Evolutionary conservation across 176 grass and related monocot species (phyloP).

Genomic region (Echinochloa phyllopogon): DNA sequence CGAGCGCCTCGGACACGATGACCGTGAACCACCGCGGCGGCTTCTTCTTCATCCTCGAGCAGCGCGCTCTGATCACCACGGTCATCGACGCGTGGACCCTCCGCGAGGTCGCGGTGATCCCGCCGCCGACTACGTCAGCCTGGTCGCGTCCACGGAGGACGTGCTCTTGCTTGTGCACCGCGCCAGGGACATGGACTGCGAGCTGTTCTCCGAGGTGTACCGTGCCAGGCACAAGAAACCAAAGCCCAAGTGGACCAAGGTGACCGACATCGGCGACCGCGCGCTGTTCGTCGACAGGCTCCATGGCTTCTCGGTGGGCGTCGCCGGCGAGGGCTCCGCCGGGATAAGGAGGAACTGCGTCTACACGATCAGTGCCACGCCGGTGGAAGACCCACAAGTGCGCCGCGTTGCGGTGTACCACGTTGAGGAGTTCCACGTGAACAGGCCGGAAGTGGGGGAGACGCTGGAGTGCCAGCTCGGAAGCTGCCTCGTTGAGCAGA

Average conservation of each 20-base stretch:
- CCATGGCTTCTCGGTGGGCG: constrained; percentile 20
- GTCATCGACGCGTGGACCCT: not conserved
- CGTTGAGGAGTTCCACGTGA: not conserved
- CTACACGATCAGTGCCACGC: not conserved
- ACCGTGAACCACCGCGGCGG: constrained; percentile 36
- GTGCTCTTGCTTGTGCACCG: not conserved
- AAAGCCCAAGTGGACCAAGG: not conserved
- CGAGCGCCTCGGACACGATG: not conserved
- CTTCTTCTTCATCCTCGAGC: constrained; percentile 44
- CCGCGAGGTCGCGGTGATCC: not conserved
- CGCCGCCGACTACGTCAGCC: not conserved
- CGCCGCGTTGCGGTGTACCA: constrained; percentile 1
- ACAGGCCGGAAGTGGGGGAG: not conserved
- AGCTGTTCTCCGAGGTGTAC: constrained; percentile 24
- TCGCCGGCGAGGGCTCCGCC: not conserved
- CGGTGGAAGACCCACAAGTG: not conserved
- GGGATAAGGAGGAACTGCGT: constrained; percentile 7
- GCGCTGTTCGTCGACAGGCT: constrained; percentile 30
- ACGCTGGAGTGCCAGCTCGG: constrained; percentile 4
- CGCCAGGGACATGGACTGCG: not conserved
- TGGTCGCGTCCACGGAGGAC: not conserved
- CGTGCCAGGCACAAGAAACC: not conserved
- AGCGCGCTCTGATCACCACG: not conserved
- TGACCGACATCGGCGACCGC: constrained; percentile 14
- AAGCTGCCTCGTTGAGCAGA: not conserved